phyloP scores from a whole-genome alignment of 2,329 filamentous ascomycete species.

The Onygena corvina region DNA sequence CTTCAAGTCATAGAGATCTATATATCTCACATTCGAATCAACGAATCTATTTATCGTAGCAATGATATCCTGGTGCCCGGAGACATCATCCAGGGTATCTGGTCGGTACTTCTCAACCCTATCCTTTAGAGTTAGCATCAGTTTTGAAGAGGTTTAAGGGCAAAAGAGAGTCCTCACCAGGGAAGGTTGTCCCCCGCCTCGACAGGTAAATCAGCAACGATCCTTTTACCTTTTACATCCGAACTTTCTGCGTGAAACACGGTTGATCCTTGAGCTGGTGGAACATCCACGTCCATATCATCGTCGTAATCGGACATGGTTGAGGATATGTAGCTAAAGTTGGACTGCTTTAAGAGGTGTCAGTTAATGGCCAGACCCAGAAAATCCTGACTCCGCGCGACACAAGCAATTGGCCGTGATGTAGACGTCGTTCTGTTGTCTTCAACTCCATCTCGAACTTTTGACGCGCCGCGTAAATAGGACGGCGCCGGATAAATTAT shows the following conservation, averaged over 20 bases:
- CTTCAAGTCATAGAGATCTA: background rate
- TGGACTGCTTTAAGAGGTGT: background rate
- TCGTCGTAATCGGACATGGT: constrained; percentile 50
- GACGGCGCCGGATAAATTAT: background rate
- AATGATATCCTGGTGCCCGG: constrained; percentile 92
- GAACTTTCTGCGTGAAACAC: constrained; percentile 58
- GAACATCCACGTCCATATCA: constrained; percentile 57
- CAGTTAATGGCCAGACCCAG: background rate
- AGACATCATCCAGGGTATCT: constrained; percentile 77
- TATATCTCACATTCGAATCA: constrained; percentile 58
- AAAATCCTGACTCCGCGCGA: background rate
- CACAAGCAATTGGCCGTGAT: background rate
- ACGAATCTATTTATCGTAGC: constrained; percentile 97
- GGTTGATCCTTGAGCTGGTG: constrained; percentile 39
- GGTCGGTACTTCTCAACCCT: constrained; percentile 98
- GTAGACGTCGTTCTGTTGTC: background rate
- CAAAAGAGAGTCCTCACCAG: constrained; percentile 48
- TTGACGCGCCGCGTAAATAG: constrained; percentile 1
- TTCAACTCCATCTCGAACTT: background rate
- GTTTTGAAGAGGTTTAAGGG: constrained; percentile 1
- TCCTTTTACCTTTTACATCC: constrained; percentile 69
- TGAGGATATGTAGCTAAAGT: background rate
- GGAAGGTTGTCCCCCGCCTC: constrained; percentile 88
- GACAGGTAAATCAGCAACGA: constrained; percentile 81
- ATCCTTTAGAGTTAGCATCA: constrained; percentile 8